These are phyloP conservation scores for cucumber (Cucumis sativus) DNA, from an alignment of 306 rosid species.

Conservation along the genomic window DNA sequence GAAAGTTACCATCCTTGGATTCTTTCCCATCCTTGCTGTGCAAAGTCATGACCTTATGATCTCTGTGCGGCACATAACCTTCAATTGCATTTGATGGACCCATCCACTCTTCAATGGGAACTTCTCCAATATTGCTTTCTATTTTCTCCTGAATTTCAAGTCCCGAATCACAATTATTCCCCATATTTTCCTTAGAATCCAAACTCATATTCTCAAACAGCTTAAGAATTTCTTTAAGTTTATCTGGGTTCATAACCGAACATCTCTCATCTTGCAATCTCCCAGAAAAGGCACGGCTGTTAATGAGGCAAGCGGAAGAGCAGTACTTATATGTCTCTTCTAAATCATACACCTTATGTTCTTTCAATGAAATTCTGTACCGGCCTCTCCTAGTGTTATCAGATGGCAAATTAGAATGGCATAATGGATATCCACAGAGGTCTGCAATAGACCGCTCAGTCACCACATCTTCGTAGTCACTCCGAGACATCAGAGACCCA, in stretches of 20 bases:
- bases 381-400: constrained; percentile 53
- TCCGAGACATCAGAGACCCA: constrained; percentile 61
- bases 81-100: constrained; percentile 96
- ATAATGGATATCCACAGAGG: constrained; percentile 60
- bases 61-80: constrained; percentile 69
- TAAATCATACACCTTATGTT: constrained; percentile 72
- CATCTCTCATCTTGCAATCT: constrained; percentile 57
- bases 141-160: constrained; percentile 64
- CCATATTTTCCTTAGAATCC: constrained; percentile 25
- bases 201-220: constrained; percentile 30
- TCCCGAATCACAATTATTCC: constrained; percentile 41
- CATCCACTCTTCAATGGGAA: constrained; percentile 48
- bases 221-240: constrained; percentile 34
- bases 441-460: constrained; percentile 60
- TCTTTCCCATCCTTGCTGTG: constrained; percentile 28
- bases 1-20: constrained; percentile 7
- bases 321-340: constrained; percentile 67
- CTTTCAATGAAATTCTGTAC: constrained; percentile 64
- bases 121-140: constrained; percentile 26
- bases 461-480: constrained; percentile 76
- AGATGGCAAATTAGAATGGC: constrained; percentile 31
- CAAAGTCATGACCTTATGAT: constrained; percentile 17
- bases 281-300: constrained; percentile 50
- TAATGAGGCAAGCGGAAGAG: constrained; percentile 55
- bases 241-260: constrained; percentile 32